A percentile compares a stretch with the other conserved stretches of the same genome.
These are phyloP conservation scores for Candida sp. DNA, from an alignment of 1,139 yeast species.

Conservation along the genomic window DNA sequence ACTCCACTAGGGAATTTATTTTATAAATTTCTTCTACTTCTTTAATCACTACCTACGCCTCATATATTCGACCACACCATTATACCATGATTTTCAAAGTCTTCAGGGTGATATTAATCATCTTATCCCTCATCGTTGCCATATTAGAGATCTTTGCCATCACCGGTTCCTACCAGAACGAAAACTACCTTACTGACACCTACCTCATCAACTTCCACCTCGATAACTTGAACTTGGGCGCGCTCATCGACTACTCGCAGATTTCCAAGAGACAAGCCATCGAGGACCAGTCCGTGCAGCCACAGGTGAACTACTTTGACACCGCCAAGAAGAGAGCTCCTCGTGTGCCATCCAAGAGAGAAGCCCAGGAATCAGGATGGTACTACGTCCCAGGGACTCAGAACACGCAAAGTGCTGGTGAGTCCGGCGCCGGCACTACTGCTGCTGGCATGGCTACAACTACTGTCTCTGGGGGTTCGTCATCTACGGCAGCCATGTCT, in stretches of 20 bases:
- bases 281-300: neutral
- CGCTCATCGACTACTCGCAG: conserved; percentile 21
- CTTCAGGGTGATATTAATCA: conserved; percentile 37
- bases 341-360: neutral
- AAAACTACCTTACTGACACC: conserved; percentile 36
- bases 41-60: neutral
- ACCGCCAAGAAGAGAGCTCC: neutral
- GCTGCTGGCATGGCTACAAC: conserved; percentile 2
- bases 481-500: too few species aligned
- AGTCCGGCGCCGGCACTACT: neutral
- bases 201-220: conserved; percentile 44
- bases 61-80: neutral
- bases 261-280: neutral
- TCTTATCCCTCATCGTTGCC: conserved; percentile 38
- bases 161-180: conserved; percentile 45
- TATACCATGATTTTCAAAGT: conserved; percentile 32
- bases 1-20: neutral
- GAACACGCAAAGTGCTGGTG: neutral
- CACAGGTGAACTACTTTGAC: neutral
- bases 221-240: conserved; percentile 33
- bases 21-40: neutral
- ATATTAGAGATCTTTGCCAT: conserved; percentile 41
- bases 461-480: too few species aligned
- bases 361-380: conserved; percentile 6
- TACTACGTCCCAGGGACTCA: conserved; percentile 1